Evolutionary conservation across 2,329 filamentous ascomycete species (phyloP), one percentile per base, ranked within the genome.

Genomic region (Camillea tinctor): DNA sequence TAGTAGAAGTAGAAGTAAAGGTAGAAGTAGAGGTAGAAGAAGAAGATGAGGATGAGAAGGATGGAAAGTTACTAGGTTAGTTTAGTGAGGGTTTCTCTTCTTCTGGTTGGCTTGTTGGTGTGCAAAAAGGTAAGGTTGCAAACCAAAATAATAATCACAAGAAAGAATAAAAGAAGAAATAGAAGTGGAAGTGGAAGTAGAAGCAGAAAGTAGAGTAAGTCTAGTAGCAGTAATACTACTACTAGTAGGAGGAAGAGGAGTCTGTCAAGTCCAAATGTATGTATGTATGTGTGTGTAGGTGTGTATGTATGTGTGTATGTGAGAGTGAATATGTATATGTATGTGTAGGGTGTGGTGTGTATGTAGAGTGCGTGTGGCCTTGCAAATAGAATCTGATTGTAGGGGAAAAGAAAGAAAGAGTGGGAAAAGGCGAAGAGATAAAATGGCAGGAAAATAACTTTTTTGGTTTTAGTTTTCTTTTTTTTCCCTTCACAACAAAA

Each of bases 71-170:
- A n/a, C n/a, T n/a, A n/a, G n/a, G n/a, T n/a, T n/a, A n/a, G n/a
- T 30, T 30, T 30, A 4, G 26, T 30, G 26, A 30, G 7, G 26
- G 26, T 30, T 30, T 26, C 9, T 7, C 13, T 11, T 30, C n/a
- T n/a, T n/a, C n/a, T n/a, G n/a, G 53, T 23, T 40, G 54, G 57
- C 52, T 51, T 60, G 60, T 61, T 57, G 60, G 58, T 55, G 40
- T 9, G 49, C 49, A 50, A 9, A 44, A n/a, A n/a, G n/a, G n/a
- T n/a, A n/a, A n/a, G n/a, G 36, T 44, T 44, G 7, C 26, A 4
- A 30, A 30, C 26, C 26, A 30, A 30, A 30, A 2, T 11, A 30
- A 30, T 30, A 30, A 30, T 40, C 3, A 17, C 9, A 40, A 13
- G n/a, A 44, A 21, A 24, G 17, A 24, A 51, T 19, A 55, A 24